Base-by-base conservation (phyloP, 345 rosid genomes). In the Lagerstroemia speciosa region DNA sequence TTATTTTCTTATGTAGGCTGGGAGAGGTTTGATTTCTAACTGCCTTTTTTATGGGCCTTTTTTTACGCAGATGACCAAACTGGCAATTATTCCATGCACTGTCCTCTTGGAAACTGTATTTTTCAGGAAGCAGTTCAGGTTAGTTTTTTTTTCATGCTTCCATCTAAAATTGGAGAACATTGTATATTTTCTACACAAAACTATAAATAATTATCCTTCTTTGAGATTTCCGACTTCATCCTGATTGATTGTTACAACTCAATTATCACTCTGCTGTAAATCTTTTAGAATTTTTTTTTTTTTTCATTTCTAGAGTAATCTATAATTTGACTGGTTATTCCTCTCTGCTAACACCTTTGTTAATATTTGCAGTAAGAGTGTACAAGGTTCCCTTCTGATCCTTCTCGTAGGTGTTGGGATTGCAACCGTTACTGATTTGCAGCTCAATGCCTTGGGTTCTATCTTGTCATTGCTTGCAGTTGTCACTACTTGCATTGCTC, bases 341-440 rank as follows among this genome's bases (percentile, higher is more conserved):
- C 53, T 71, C 58, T 74, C 15, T 71, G 63, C 66, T 81, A 40
- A 76, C 72, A 32, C 37, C 63, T 71, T 2, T 31, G 27, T 60
- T 58, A 63, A 64, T 58, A 46, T 52, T 73, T 88, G 92, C 93
- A 95, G 99, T 83, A 85, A 89, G 74, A 87, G 76, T 40, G 77
- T 95, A 69, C 99, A 95, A 79, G 74, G 92, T 83, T 83, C 99
- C 40, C 80, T 95, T 43, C 46, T 66, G 62, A 80, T 95, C 82
- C 99, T 95, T 82, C 99, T 95, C 71, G 41, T 92, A 68, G 99
- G 99, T 78, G 99, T 95, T 79, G 99, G 98, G 76, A 92, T 95
- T 74, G 99, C 99, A 58, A 95, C 99, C 19, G 94, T 95, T 62
- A 95, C 99, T 46, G 99, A 95, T 88, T 91, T 94, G 78, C 99